Base-by-base conservation (phyloP, 2,329 filamentous ascomycete genomes). In the Colletotrichum godetiae region DNA sequence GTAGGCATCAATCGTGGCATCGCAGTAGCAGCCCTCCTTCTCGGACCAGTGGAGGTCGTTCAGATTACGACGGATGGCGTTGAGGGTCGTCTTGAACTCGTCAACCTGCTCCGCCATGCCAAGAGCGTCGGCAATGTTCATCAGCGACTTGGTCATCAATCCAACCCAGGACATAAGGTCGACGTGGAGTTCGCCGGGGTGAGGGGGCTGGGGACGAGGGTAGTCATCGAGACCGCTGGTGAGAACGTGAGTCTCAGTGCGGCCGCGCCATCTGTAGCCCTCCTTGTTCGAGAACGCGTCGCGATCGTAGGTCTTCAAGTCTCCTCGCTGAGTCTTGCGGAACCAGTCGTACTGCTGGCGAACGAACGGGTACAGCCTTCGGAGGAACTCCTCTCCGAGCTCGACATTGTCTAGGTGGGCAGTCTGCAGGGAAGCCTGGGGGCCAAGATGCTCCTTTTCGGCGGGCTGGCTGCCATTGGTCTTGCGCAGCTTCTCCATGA, bases 201-300 rank as follows among this genome's bases (percentile, higher is more conserved):
- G 95, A 31, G 97, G 97, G 15, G 97, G 95, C 82, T 97, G 94
- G 10, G 97, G 89, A 61, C 97, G 94, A 62, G 97, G 97, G 80
- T 98, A 99, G 84, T 99, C 97, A 79, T 99, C 97, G 2, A 99
- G 90, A 3, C 97, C 97, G 65, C 95, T 98, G 5, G 97, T 97
- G 61, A 99, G 88, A 74, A 97, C 93, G 81, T 98, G 97, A 60
- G 91, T 90, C 42, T 94, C 90, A 8, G 94, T 97, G 70, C 97
- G 93, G 74, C 97, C 97, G 68, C 95, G 92, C 97, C 97, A 99
- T 77, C 97, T 91, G 84, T 98, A 99, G 2, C 90, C 97, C 84
- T 99, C 97, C 79, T 94, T 96, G n/a, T 88, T 90, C 8, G 94
- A 97, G 82, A 93, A 97, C 0, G 95, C 94, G 74, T 95, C 91